Conservation (phyloP, 2,329 filamentous ascomycete species). For the Leptographium lundbergii region DNA sequence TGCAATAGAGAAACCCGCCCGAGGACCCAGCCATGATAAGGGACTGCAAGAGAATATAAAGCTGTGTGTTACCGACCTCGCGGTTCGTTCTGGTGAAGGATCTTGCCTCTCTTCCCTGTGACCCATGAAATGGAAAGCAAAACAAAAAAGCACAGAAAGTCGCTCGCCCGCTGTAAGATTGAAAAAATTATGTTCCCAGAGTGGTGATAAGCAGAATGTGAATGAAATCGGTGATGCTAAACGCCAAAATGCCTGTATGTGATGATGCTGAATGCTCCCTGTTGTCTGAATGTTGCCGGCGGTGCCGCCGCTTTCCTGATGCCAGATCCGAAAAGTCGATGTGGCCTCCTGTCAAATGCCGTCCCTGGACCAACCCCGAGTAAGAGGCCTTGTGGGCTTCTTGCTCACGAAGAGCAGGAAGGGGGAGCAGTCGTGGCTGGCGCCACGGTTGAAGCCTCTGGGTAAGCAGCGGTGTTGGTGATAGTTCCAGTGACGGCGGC, state of each 20-base stretch:
- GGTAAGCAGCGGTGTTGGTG: slow-evolving; percentile 18
- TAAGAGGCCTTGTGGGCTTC: neutral
- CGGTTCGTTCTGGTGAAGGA: slow-evolving; percentile 26
- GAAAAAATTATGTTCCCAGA: slow-evolving; percentile 12
- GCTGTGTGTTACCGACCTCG: slow-evolving; percentile 34
- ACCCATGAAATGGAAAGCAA: slow-evolving; percentile 24
- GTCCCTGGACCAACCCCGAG: slow-evolving; percentile 10
- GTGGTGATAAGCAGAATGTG: slow-evolving; percentile 4
- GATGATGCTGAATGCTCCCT: neutral
- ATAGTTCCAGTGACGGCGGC: slow-evolving; percentile 30
- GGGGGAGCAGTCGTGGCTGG: slow-evolving; percentile 9
- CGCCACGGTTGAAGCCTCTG: slow-evolving; percentile 29
- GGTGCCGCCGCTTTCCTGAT: slow-evolving; percentile 14
- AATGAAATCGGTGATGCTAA: slow-evolving; percentile 8
- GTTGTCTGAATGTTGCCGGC: slow-evolving; percentile 1
- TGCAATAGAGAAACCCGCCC: slow-evolving; percentile 39
- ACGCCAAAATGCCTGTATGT: slow-evolving; percentile 19
- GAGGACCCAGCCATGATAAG: slow-evolving; percentile 43
- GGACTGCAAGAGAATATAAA: slow-evolving; percentile 17
- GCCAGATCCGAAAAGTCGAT: slow-evolving; percentile 9
- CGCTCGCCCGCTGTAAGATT: slow-evolving; percentile 27
- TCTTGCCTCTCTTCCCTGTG: slow-evolving; percentile 13
- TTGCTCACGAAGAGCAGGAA: slow-evolving; percentile 2
- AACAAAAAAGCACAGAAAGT: slow-evolving; percentile 18
- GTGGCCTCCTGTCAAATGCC: slow-evolving; percentile 8